phyloP scores from a whole-genome alignment of 2,329 filamentous ascomycete genomes.

The Fusarium caatingaense region DNA sequence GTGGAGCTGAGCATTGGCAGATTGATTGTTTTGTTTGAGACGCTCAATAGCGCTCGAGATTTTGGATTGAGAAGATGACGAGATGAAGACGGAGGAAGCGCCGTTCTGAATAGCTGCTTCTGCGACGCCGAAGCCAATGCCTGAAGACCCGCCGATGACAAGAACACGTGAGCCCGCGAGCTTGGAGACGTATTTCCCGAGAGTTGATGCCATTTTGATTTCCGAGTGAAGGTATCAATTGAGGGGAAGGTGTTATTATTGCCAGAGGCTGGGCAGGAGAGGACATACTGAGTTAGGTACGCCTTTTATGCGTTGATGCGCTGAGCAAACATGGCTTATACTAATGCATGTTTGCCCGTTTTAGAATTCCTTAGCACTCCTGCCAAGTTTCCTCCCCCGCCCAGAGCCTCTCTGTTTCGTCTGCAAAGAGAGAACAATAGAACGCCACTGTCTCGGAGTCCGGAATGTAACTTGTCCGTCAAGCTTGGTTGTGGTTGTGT shows the following conservation, averaged over 20 bases:
- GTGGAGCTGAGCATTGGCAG: slow-evolving; percentile 27
- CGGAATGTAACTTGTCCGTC: not conserved
- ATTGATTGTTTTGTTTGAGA: slow-evolving; percentile 25
- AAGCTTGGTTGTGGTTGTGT: not conserved
- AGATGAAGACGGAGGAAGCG: slow-evolving; percentile 31
- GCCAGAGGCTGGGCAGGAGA: not conserved
- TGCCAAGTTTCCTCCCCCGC: not conserved
- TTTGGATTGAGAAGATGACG: slow-evolving; percentile 23
- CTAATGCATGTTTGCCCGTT: slow-evolving; percentile 5
- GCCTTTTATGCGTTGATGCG: slow-evolving; percentile 15
- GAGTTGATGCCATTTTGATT: slow-evolving; percentile 25
- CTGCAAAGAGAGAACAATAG: not conserved
- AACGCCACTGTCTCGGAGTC: slow-evolving; percentile 11
- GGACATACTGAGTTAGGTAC: not conserved
- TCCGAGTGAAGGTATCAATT: not conserved
- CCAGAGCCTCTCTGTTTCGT: too few relatives aligned
- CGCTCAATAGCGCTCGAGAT: slow-evolving; percentile 26
- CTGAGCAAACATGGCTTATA: slow-evolving; percentile 23
- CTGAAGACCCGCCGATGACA: slow-evolving; percentile 39
- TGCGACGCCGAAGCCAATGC: slow-evolving; percentile 40
- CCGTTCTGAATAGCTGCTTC: slow-evolving; percentile 35
- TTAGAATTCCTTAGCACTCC: not conserved
- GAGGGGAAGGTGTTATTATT: not conserved
- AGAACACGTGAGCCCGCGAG: slow-evolving; percentile 39
- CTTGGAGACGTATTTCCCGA: slow-evolving; percentile 36